Evolutionary conservation across 1,284 basidiomycete genomes (phyloP).

Genomic region (Leccinum pachyderme): DNA sequence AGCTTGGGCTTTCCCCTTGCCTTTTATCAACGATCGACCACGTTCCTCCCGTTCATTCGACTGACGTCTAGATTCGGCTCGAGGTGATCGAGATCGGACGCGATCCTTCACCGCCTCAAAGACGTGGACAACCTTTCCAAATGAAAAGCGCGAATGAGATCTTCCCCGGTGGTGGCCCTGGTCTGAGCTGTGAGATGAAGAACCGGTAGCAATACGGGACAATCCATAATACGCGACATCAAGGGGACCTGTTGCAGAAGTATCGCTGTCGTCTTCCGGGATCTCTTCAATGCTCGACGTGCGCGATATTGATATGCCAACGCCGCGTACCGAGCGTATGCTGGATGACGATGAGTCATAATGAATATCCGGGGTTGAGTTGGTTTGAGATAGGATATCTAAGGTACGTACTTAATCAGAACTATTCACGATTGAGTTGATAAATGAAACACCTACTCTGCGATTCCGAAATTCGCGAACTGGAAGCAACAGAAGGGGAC

Average conservation of each 20-base stretch:
- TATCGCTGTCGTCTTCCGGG: conserved; percentile 28
- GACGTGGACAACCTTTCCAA: conserved; percentile 36
- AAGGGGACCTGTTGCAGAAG: not conserved
- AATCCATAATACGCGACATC: conserved; percentile 17
- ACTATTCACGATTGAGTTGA: not conserved
- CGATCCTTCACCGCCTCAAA: conserved; percentile 43
- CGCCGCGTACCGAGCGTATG: conserved; percentile 15
- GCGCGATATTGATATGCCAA: conserved; percentile 32
- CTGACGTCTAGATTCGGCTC: conserved; percentile 11
- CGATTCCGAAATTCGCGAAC: conserved; percentile 10
- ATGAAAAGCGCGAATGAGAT: conserved; percentile 38
- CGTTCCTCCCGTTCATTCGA: conserved; percentile 21
- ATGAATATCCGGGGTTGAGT: conserved; percentile 3
- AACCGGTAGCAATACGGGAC: conserved; percentile 17
- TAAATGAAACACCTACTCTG: conserved; percentile 12
- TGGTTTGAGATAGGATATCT: conserved; percentile 10
- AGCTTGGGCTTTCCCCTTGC: conserved; percentile 12
- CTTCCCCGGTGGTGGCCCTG: conserved; percentile 28
- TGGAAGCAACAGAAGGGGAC: conserved; percentile 12
- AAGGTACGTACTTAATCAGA: conserved; percentile 1
- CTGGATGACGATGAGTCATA: conserved; percentile 23
- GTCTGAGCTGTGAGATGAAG: conserved; percentile 14
- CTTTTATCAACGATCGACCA: conserved; percentile 25
- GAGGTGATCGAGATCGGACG: conserved; percentile 42
- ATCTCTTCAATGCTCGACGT: conserved; percentile 40